phyloP scores from a whole-genome alignment of 257 asterid species.

The Echites panduratus region DNA sequence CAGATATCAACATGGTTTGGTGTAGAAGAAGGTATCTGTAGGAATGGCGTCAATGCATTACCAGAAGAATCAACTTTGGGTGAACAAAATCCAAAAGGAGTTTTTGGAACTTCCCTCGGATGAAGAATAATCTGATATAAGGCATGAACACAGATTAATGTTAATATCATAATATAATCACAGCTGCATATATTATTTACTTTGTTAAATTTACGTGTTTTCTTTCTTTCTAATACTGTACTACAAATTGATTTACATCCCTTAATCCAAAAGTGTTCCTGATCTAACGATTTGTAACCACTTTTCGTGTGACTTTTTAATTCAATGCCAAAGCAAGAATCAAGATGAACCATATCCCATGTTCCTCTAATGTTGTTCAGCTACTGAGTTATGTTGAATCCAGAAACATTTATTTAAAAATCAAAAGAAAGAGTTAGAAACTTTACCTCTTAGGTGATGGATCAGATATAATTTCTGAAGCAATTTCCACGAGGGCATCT shows the following conservation, averaged over 20 bases:
- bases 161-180: neutral
- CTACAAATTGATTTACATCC: neutral
- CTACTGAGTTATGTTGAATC: neutral
- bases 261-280: neutral
- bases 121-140: constrained; percentile 40
- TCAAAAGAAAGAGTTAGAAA: neutral
- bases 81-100: constrained; percentile 61
- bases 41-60: constrained; percentile 20
- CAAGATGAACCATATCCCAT: neutral
- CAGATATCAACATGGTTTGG: neutral
- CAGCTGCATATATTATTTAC: neutral
- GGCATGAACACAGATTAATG: neutral
- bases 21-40: neutral
- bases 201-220: neutral
- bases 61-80: constrained; percentile 78
- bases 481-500: constrained; percentile 57
- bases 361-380: neutral
- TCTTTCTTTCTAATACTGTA: no score
- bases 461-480: constrained; percentile 60
- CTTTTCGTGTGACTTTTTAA: neutral
- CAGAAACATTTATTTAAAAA: neutral
- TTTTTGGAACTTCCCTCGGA: constrained; percentile 63
- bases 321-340: no score
- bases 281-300: neutral
- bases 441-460: constrained; percentile 60